Base-by-base conservation (phyloP, 2,329 filamentous ascomycete genomes). In the Cadophora luteo-olivacea region DNA sequence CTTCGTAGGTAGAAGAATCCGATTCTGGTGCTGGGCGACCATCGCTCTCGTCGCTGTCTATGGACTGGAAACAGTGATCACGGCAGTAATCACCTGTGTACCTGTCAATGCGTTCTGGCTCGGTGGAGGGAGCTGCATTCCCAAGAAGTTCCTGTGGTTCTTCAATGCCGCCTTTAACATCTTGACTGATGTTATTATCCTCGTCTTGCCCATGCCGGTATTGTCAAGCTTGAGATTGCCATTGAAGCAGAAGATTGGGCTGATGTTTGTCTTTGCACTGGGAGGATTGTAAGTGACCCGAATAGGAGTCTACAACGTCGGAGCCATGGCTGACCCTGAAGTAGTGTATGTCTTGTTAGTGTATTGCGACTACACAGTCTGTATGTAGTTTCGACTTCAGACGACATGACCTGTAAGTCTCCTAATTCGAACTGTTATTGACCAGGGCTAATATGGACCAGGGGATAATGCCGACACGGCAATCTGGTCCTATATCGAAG, bases 401-500 rank as follows among this genome's bases (percentile, higher is more conserved):
- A 48, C 25, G 70, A 72, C 54, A 32, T 68, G 2, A 67, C 63
- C 6, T 68, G 71, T 73, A 72, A 65, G 69, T 65, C 16, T 8
- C 14, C 12, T 7, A 14, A 12, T 41, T 24, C 4, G n/a, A 45
- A 12, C 24, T 19, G 41, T 19, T 1, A 29, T 12, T 22, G 7
- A 8, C 12, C 5, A 16, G 38, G 19, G 36, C 49, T 63, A 25
- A 67, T 29, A 22, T 14, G 5, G 1, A n/a, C 1, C 55, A 75
- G 76, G 69, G 67, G 72, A 76, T 62, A 76, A 76, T 57, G 74
- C 74, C 32, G 72, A 76, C 55, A 63, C 76, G 8, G 72, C 77
- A 1, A 73, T 77, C 22, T 80, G 78, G 78, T 78, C 77, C 12
- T 70, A 72, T 45, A 75, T 79, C 54, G 78, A 80, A 69, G 71